Evolutionary conservation across 176 grass and related monocot species (phyloP).

Genomic region (Secale cereale): DNA sequence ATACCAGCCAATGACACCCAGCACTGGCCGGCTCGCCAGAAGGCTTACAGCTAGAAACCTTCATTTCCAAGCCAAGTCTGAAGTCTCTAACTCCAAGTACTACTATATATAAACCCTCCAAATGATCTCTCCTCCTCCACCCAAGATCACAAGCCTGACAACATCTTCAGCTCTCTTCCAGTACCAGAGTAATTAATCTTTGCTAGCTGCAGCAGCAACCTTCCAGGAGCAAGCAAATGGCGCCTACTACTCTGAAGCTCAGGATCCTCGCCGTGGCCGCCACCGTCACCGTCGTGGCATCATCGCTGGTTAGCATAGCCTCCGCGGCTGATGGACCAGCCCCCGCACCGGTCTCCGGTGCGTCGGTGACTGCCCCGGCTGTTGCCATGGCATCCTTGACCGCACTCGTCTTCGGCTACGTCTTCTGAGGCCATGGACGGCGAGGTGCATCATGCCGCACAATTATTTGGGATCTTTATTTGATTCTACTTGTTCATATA

Average conservation of each 20-base stretch:
- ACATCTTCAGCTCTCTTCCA: neutral
- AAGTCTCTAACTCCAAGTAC: neutral
- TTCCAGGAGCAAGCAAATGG: slow-evolving; percentile 24
- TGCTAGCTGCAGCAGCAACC: neutral
- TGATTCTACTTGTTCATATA: neutral
- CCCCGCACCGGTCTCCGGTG: slow-evolving; percentile 31
- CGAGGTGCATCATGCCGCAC: too few relatives aligned
- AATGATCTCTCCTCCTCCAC: neutral
- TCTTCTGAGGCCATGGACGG: slow-evolving; percentile 12
- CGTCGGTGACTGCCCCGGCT: slow-evolving; percentile 22
- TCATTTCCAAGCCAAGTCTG: slow-evolving; percentile 2
- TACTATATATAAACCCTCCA: neutral
- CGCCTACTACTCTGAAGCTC: slow-evolving; percentile 35
- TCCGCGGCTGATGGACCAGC: slow-evolving; percentile 28
- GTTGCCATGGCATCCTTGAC: slow-evolving; percentile 34
- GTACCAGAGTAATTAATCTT: too few relatives aligned
- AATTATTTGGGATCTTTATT: neutral
- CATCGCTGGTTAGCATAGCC: slow-evolving; percentile 21
- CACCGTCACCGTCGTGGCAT: neutral
- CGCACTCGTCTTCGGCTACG: slow-evolving; percentile 32
- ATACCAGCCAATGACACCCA: neutral
- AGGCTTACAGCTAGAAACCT: slow-evolving; percentile 30
- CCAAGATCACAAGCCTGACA: neutral
- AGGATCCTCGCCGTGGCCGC: slow-evolving; percentile 32
- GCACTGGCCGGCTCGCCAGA: slow-evolving; percentile 20